Conservation (phyloP, 352 stramenopile genomes). For the Thalassiosira hispida region DNA sequence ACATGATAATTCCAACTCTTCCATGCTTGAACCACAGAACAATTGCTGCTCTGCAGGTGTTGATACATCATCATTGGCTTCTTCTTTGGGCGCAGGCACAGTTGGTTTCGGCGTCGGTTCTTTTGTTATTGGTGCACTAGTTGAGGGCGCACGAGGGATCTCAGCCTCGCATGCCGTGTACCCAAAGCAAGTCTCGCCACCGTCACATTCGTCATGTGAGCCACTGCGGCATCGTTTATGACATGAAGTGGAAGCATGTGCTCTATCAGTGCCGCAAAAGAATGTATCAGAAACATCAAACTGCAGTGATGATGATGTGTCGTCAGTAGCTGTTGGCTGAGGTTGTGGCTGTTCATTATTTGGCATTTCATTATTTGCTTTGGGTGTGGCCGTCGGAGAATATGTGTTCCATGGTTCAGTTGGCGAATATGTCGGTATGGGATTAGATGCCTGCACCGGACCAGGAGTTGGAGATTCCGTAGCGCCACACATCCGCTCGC, state of each 20-base stretch:
- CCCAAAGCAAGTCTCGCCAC: slow-evolving; percentile 33
- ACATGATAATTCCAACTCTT: slow-evolving; percentile 35
- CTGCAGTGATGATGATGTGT: not conserved
- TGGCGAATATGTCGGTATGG: not conserved
- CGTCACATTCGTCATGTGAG: slow-evolving; percentile 23
- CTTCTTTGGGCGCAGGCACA: not conserved
- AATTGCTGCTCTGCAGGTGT: slow-evolving; percentile 7
- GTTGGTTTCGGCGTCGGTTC: not conserved
- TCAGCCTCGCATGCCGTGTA: slow-evolving; percentile 30
- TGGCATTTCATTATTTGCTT: not conserved
- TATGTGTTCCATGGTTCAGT: not conserved
- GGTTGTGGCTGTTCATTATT: not conserved
- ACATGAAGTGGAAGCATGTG: slow-evolving; percentile 24
- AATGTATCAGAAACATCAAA: slow-evolving; percentile 13
- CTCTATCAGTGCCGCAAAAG: slow-evolving; percentile 26
- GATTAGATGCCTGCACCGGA: not conserved
- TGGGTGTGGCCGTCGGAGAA: not conserved
- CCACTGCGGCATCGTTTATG: slow-evolving; percentile 27
- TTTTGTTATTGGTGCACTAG: not conserved
- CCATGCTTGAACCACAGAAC: slow-evolving; percentile 22
- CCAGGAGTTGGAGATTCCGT: not conserved
- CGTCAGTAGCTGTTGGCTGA: not conserved
- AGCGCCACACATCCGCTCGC: not conserved
- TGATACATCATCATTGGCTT: not conserved
- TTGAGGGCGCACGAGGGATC: not conserved